These are phyloP conservation scores for Beta vulgaris DNA, from an alignment of 148 eudicot genomes.

Conservation along the genomic window DNA sequence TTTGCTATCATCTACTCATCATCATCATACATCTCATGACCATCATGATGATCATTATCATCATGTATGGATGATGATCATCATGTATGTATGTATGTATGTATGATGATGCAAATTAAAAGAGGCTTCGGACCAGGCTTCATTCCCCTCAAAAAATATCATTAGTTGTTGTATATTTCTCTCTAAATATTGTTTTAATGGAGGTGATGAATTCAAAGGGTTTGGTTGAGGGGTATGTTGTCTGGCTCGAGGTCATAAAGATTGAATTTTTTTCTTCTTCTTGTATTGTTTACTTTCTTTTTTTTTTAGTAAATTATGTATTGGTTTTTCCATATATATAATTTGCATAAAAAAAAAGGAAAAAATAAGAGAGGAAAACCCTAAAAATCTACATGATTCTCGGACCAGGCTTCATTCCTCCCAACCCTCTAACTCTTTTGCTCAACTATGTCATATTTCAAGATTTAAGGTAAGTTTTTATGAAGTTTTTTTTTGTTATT, in stretches of 20 bases:
- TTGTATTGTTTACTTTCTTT: neutral
- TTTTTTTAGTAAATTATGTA: neutral
- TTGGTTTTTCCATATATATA: constrained; percentile 1
- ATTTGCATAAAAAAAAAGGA: neutral
- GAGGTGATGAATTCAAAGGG: constrained; percentile 12
- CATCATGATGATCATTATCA: neutral
- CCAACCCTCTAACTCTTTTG: constrained; percentile 27
- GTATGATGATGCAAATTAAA: neutral
- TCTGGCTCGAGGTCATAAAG: constrained; percentile 51
- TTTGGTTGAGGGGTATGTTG: constrained; percentile 51
- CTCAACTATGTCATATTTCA: neutral
- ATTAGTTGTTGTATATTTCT: neutral
- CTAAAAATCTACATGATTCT: constrained; percentile 36
- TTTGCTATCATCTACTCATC: constrained; percentile 1
- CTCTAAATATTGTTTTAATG: neutral
- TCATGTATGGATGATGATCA: constrained; percentile 3
- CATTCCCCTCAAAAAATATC: constrained; percentile 45
- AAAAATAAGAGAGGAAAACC: neutral
- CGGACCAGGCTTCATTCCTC: constrained; percentile 54
- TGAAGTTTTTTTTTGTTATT: neutral
- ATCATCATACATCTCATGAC: neutral
- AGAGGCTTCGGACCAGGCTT: constrained; percentile 54
- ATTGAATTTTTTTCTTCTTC: constrained; percentile 4
- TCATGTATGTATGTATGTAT: neutral
- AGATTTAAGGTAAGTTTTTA: constrained; percentile 13